phyloP scores from a whole-genome alignment of 2,329 filamentous ascomycete species.

The Colletotrichum sp. region DNA sequence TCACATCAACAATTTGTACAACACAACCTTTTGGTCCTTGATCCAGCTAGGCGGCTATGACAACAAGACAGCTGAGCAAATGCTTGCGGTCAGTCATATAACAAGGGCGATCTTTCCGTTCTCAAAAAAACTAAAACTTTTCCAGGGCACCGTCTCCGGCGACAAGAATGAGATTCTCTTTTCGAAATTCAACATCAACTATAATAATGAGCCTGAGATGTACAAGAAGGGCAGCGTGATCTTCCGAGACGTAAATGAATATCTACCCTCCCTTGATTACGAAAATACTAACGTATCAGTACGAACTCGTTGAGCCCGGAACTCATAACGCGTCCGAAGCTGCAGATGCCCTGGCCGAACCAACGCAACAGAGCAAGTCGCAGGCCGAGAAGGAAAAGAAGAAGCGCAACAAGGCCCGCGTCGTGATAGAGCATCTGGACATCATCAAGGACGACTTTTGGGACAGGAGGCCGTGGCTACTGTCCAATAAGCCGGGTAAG shows the following conservation, averaged over 20 bases:
- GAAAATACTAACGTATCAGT: slow-evolving; percentile 48
- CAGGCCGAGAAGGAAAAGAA: slow-evolving; percentile 86
- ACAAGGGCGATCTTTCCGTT: too few relatives aligned
- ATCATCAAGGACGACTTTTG: slow-evolving; percentile 97
- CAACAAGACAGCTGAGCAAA: slow-evolving; percentile 79
- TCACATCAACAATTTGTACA: slow-evolving; percentile 98
- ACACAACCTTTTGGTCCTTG: slow-evolving; percentile 94
- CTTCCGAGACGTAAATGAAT: slow-evolving; percentile 71
- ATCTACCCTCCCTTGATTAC: neutral
- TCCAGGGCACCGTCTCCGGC: slow-evolving; percentile 77
- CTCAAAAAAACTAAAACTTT: neutral
- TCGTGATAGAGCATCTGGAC: slow-evolving; percentile 86
- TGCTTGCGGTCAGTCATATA: slow-evolving; percentile 66
- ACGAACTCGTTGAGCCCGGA: slow-evolving; percentile 70
- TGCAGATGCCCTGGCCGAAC: slow-evolving; percentile 56
- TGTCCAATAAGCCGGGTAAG: slow-evolving; percentile 76
- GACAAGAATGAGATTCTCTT: slow-evolving; percentile 98
- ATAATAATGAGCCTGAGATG: slow-evolving; percentile 94
- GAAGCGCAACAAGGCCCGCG: slow-evolving; percentile 76
- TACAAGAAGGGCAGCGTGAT: slow-evolving; percentile 93
- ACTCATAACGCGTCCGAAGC: slow-evolving; percentile 51
- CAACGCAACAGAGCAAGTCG: slow-evolving; percentile 71
- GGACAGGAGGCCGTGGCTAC: slow-evolving; percentile 83
- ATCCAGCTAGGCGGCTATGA: slow-evolving; percentile 79
- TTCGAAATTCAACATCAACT: slow-evolving; percentile 88